These are phyloP conservation scores for Meyerozyma guilliermondii DNA, from an alignment of 1,139 yeast species.

Conservation along the genomic window DNA sequence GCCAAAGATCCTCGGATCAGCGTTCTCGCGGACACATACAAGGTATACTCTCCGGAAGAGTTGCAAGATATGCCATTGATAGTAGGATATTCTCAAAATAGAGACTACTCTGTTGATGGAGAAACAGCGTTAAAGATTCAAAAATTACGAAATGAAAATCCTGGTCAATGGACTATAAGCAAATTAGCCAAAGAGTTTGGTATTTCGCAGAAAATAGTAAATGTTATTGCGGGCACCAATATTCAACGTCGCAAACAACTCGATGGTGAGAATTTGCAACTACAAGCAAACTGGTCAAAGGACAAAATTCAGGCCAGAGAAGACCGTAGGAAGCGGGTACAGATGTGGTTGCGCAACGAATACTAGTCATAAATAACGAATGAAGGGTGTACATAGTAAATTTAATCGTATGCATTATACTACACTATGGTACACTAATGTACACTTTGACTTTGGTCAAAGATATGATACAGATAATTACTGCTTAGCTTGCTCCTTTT, in stretches of 20 bases:
- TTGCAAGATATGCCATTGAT: slow-evolving; percentile 51
- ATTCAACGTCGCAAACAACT: slow-evolving; percentile 11
- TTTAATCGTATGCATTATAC: neutral
- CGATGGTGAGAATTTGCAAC: slow-evolving; percentile 8
- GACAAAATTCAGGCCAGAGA: slow-evolving; percentile 37
- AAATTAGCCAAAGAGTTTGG: slow-evolving; percentile 61
- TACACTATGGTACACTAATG: slow-evolving; percentile 1
- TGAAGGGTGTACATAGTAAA: neutral
- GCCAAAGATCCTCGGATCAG: slow-evolving; percentile 51
- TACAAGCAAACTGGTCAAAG: slow-evolving; percentile 31
- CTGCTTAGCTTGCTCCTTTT: slow-evolving; percentile 13
- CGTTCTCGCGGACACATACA: slow-evolving; percentile 18
- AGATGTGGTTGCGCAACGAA: slow-evolving; percentile 61
- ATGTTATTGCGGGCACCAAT: slow-evolving; percentile 20
- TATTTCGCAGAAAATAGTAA: slow-evolving; percentile 24
- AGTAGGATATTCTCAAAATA: slow-evolving; percentile 32
- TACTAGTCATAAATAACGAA: no score
- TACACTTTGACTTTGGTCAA: neutral
- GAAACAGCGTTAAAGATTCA: slow-evolving; percentile 60
- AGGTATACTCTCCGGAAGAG: slow-evolving; percentile 31
- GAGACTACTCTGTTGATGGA: slow-evolving; percentile 56
- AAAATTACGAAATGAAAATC: slow-evolving; percentile 56
- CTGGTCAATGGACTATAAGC: slow-evolving; percentile 60
- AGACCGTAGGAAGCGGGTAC: slow-evolving; percentile 53
- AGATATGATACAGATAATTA: neutral